Conservation (phyloP, 805 yeast genomes). For the Priceomyces fermenticarens region DNA sequence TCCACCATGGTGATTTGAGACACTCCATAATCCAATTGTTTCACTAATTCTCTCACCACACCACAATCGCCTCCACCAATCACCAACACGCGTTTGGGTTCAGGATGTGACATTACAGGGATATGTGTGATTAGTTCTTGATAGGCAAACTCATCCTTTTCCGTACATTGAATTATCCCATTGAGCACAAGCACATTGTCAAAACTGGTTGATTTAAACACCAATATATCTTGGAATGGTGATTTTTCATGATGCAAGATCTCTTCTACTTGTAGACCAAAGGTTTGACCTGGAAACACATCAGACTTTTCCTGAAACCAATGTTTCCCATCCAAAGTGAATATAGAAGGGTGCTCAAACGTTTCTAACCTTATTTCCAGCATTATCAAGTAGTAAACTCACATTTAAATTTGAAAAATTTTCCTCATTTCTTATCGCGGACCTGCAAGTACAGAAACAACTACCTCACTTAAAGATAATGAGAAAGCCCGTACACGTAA, state of each 20-base stretch:
- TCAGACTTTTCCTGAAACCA: conserved; percentile 83
- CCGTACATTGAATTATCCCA: conserved; percentile 89
- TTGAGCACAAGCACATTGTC: conserved; percentile 89
- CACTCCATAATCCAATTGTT: conserved; percentile 54
- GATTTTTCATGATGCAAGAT: conserved; percentile 68
- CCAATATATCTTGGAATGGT: conserved; percentile 76
- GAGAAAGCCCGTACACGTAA: too few species aligned
- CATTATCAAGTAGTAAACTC: not conserved
- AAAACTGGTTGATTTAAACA: conserved; percentile 69
- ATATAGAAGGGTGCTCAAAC: conserved; percentile 28
- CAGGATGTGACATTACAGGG: conserved; percentile 72
- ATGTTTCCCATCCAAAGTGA: conserved; percentile 22
- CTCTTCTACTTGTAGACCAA: conserved; percentile 59
- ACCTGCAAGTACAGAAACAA: too few species aligned
- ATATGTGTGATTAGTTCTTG: conserved; percentile 89
- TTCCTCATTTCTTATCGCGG: too few species aligned
- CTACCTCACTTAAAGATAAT: too few species aligned
- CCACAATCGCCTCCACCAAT: conserved; percentile 99
- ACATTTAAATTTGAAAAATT: too few species aligned
- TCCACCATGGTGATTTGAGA: conserved; percentile 78
- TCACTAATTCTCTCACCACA: conserved; percentile 81
- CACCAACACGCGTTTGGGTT: conserved; percentile 74
- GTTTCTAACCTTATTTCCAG: conserved; percentile 10
- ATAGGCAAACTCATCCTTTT: conserved; percentile 89
- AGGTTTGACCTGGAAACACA: conserved; percentile 85